Conservation (phyloP, 2,329 filamentous ascomycete genomes). For the Exophiala bonariae region DNA sequence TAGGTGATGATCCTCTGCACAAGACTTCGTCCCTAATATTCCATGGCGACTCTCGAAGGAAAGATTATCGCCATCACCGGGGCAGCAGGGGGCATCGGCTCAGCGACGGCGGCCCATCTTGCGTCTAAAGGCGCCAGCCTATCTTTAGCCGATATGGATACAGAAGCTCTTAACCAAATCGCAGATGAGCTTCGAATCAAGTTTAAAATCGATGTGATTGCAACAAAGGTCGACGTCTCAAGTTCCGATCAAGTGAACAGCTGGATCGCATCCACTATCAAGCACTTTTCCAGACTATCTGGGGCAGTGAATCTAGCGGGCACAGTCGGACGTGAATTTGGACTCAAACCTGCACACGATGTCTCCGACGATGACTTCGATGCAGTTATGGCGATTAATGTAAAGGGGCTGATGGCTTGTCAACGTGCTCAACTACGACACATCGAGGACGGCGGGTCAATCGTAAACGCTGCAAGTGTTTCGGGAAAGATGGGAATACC, state of each 20-base stretch:
- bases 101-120: constrained; percentile 19
- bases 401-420: constrained; percentile 42
- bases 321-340: constrained; percentile 7
- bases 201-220: constrained; percentile 14
- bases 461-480: constrained; percentile 45
- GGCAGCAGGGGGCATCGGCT: constrained; percentile 19
- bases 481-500: constrained; percentile 36
- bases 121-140: constrained; percentile 17
- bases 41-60: neutral
- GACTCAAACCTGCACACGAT: constrained; percentile 3
- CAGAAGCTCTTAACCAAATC: constrained; percentile 7
- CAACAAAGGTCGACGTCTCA: constrained; percentile 33
- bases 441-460: constrained; percentile 36
- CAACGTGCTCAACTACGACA: constrained; percentile 43
- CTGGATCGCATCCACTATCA: constrained; percentile 38
- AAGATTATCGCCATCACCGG: constrained; percentile 14
- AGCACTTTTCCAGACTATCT: constrained; percentile 31
- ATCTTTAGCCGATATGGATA: constrained; percentile 19
- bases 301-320: constrained; percentile 14
- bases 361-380: constrained; percentile 35
- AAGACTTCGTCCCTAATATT: no score
- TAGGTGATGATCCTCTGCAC: no score
- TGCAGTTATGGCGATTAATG: constrained; percentile 40
- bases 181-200: constrained; percentile 16
- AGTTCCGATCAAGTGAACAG: constrained; percentile 23